Conservation (phyloP, 176 grass and related monocot species). For the Poa annua region DNA sequence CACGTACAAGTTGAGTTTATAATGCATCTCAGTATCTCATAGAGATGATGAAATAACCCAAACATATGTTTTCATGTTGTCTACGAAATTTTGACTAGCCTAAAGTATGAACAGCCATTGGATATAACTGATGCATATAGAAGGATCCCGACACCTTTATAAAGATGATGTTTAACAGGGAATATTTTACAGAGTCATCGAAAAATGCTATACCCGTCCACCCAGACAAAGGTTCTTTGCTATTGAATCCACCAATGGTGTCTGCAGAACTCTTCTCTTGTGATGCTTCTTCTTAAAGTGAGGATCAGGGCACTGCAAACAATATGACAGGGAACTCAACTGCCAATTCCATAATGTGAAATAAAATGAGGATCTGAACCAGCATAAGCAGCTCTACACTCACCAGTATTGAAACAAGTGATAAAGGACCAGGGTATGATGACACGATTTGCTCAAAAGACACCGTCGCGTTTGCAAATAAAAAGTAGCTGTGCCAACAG, state of each 20-base stretch:
- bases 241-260: slow-evolving; percentile 73
- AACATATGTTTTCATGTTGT: neutral
- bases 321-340: slow-evolving; percentile 1
- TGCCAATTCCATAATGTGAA: slow-evolving; percentile 9
- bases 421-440: slow-evolving; percentile 73
- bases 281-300: slow-evolving; percentile 97
- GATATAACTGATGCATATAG: neutral
- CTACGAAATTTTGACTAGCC: neutral
- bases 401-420: slow-evolving; percentile 84
- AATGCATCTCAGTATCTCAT: neutral
- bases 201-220: slow-evolving; percentile 59
- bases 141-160: neutral
- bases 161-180: neutral
- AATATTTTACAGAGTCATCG: neutral
- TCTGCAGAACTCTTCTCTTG: slow-evolving; percentile 91
- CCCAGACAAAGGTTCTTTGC: slow-evolving; percentile 70
- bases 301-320: slow-evolving; percentile 83
- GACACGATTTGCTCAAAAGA: slow-evolving; percentile 75
- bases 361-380: neutral
- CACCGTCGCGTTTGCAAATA: slow-evolving; percentile 88
- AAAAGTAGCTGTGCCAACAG: slow-evolving; percentile 63
- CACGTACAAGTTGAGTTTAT: neutral
- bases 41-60: neutral
- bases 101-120: neutral
- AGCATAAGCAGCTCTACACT: slow-evolving; percentile 27